Conservation (phyloP, 257 asterid species). For the Capsicum rhomboideum region DNA sequence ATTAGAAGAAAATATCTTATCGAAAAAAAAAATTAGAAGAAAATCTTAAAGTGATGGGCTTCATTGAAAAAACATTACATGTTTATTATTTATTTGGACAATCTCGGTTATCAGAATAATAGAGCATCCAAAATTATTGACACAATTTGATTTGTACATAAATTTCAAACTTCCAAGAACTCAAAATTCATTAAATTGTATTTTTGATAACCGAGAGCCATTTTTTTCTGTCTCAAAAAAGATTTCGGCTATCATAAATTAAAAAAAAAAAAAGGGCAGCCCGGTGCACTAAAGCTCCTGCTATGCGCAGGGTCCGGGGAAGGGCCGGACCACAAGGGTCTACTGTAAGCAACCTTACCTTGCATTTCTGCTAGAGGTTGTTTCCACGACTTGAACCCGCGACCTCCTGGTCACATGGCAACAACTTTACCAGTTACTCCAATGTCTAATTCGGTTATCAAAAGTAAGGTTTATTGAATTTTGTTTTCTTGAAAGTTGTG, state of each 20-base stretch:
- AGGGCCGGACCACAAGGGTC: no score
- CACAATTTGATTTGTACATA: neutral
- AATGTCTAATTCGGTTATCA: neutral
- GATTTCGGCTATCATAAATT: no score
- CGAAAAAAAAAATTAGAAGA: neutral
- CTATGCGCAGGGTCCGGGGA: no score
- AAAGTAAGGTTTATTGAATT: neutral
- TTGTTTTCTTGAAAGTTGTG: neutral
- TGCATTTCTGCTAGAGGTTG: no score
- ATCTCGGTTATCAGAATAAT: neutral
- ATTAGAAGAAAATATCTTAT: neutral
- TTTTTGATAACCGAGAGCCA: no score
- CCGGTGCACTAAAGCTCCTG: no score
- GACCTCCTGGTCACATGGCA: no score
- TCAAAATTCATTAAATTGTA: no score
- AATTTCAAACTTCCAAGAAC: neutral
- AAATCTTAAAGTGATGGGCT: neutral
- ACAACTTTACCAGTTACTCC: no score
- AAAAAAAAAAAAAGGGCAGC: neutral
- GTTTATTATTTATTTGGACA: neutral
- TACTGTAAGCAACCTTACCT: no score
- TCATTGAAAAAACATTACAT: neutral
- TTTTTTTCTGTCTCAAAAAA: no score
- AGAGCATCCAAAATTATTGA: neutral
- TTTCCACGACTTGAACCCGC: no score